phyloP scores from a whole-genome alignment of 2,329 filamentous ascomycete genomes.

The Lomentospora prolificans region DNA sequence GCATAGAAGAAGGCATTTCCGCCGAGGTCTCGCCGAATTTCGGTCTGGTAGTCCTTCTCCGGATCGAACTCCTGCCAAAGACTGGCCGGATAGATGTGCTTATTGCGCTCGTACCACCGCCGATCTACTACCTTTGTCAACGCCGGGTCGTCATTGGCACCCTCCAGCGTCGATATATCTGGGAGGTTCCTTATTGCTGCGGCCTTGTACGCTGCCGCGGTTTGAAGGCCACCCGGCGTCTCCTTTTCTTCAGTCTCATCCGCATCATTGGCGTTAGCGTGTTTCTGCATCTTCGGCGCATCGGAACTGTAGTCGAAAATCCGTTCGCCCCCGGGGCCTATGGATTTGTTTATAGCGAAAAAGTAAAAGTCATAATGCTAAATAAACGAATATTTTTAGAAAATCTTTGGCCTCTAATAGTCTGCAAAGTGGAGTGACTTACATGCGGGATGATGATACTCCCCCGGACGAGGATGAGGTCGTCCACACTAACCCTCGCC shows the following conservation, averaged over 20 bases:
- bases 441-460: constrained; percentile 92
- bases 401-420: background rate
- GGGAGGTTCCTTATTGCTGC: constrained; percentile 28
- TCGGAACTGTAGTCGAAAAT: constrained; percentile 68
- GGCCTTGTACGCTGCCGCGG: constrained; percentile 22
- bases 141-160: constrained; percentile 64
- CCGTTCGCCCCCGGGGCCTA: constrained; percentile 58
- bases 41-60: constrained; percentile 70
- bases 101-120: constrained; percentile 94
- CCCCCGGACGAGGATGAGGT: constrained; percentile 84
- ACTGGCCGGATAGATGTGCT: constrained; percentile 95
- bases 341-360: constrained; percentile 82
- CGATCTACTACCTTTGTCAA: constrained; percentile 92
- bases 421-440: constrained; percentile 29
- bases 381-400: constrained; percentile 13
- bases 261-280: constrained; percentile 11
- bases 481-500: constrained; percentile 89
- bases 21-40: constrained; percentile 70
- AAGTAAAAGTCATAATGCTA: constrained; percentile 97
- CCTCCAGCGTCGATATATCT: constrained; percentile 56
- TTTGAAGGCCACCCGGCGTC: constrained; percentile 18
- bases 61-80: constrained; percentile 94
- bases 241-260: constrained; percentile 17
- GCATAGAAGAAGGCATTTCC: constrained; percentile 92
- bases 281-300: constrained; percentile 21